Evolutionary conservation across 805 yeast species (phyloP), one percentile per base, ranked within the genome.

Genomic region (Lachancea cidri): DNA sequence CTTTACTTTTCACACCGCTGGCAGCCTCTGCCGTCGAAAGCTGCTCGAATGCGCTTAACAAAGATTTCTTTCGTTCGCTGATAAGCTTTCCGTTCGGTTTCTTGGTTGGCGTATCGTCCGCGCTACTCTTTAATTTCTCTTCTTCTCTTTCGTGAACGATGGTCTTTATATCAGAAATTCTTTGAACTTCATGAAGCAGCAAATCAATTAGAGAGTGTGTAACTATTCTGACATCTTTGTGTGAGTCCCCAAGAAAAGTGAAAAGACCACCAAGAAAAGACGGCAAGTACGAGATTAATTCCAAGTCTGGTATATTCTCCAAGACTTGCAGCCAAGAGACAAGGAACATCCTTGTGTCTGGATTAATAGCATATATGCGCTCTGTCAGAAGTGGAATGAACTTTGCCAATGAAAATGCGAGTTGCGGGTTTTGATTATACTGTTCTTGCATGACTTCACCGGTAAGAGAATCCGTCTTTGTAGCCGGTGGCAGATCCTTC

Each of bases 281-380:
- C 1, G 98, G 96, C 36, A 93, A 68, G 57, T 84, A 93, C 0
- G 94, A 76, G 15, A 93, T 79, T 43, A 93, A 68, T 53, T 91
- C 96, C 40, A 91, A 69, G 39, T 91, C 94, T 0, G 98, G 98
- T 5, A 89, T 86, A 8, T 93, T 87, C 62, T 91, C 93, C 36
- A 93, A 70, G n/a, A 93, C 74, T 48, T 87, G 83, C 36, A 93
- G 73, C 98, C 98, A 93, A 38, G 94, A 86, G 9, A 93, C 91
- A 42, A 93, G 67, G 55, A 93, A 93, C 67, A 87, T 83, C 49
- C 96, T 74, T 0, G 97, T 88, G 55, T 84, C 86, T 1, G 98
- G 96, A 53, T 93, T 94, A 24, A 86, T 83, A 1, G 93, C 89
- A 55, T 86, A 86, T 65, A 93, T 86, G 49, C 98, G 71, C 60